Conservation (phyloP, 805 yeast species). For the Lachancea dasiensis region DNA sequence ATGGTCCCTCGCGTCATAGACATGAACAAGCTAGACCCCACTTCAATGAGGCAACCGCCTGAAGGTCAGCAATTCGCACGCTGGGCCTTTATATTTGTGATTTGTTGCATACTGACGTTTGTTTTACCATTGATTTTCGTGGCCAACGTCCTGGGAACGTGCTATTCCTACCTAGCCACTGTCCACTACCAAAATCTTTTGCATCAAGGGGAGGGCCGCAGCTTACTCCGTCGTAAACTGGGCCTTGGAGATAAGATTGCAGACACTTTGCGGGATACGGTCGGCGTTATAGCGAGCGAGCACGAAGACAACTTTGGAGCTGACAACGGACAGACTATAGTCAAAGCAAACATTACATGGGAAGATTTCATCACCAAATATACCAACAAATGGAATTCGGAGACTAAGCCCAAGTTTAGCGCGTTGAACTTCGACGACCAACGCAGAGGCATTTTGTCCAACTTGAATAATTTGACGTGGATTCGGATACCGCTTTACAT, state of each 20-base stretch:
- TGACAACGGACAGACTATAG: conserved; percentile 10
- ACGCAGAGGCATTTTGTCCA: conserved; percentile 39
- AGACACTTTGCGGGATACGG: conserved; percentile 19
- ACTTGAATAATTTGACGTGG: conserved; percentile 66
- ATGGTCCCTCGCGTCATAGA: conserved; percentile 26
- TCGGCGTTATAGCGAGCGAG: conserved; percentile 21
- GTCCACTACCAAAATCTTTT: conserved; percentile 22
- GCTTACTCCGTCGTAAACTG: conserved; percentile 17
- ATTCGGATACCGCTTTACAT: conserved; percentile 68
- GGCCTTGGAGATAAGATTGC: conserved; percentile 23
- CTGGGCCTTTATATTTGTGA: neutral
- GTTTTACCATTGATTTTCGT: conserved; percentile 26
- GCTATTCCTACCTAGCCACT: conserved; percentile 28
- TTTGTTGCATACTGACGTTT: conserved; percentile 4
- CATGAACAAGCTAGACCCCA: conserved; percentile 19
- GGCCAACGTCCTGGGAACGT: conserved; percentile 25
- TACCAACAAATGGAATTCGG: conserved; percentile 17
- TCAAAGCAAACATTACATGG: conserved; percentile 15
- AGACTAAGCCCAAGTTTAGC: conserved; percentile 14
- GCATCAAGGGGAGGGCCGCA: conserved; percentile 19
- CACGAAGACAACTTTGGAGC: conserved; percentile 12
- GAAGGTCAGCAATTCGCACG: conserved; percentile 8
- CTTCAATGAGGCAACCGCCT: conserved; percentile 1
- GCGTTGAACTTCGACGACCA: conserved; percentile 34
- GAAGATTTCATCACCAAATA: conserved; percentile 25